Evolutionary conservation across 306 rosid species (phyloP).

Genomic region (Calophaca sinica): DNA sequence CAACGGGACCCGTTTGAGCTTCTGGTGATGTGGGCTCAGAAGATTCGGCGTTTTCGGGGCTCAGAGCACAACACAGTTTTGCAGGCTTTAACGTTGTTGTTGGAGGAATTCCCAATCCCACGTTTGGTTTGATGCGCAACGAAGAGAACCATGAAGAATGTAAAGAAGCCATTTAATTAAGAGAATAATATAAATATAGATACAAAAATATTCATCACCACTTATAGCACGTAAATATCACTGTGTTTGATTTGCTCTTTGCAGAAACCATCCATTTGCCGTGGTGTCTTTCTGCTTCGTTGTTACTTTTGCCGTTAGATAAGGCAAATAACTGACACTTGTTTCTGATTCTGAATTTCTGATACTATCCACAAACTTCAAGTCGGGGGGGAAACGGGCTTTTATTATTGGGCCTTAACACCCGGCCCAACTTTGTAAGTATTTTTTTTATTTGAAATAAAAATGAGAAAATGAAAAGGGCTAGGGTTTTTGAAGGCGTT

Average conservation of each 20-base stretch:
- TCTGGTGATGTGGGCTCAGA: slow-evolving; percentile 46
- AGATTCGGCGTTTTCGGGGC: slow-evolving; percentile 52
- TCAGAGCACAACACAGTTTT: slow-evolving; percentile 49
- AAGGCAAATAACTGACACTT: background rate
- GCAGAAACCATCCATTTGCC: background rate
- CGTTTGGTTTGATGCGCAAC: slow-evolving; percentile 48
- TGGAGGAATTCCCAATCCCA: slow-evolving; percentile 35
- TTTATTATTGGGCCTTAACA: background rate
- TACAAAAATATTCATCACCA: background rate
- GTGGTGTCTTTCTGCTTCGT: too few species aligned
- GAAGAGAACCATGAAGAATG: slow-evolving; percentile 53
- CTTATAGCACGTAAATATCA: background rate
- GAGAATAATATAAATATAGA: background rate
- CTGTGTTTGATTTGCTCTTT: background rate
- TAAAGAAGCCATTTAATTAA: slow-evolving; percentile 58
- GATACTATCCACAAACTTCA: too few species aligned
- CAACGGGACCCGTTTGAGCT: slow-evolving; percentile 46
- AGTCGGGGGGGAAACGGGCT: background rate
- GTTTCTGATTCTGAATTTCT: background rate
- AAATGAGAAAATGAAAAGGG: background rate
- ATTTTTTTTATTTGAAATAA: background rate
- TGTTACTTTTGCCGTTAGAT: background rate
- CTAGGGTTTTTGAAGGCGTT: slow-evolving; percentile 48
- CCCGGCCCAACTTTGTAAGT: slow-evolving; percentile 16
- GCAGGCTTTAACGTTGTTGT: slow-evolving; percentile 46